phyloP scores from a whole-genome alignment of 1,284 basidiomycete species.

The Kalmanozyma brasiliensis region DNA sequence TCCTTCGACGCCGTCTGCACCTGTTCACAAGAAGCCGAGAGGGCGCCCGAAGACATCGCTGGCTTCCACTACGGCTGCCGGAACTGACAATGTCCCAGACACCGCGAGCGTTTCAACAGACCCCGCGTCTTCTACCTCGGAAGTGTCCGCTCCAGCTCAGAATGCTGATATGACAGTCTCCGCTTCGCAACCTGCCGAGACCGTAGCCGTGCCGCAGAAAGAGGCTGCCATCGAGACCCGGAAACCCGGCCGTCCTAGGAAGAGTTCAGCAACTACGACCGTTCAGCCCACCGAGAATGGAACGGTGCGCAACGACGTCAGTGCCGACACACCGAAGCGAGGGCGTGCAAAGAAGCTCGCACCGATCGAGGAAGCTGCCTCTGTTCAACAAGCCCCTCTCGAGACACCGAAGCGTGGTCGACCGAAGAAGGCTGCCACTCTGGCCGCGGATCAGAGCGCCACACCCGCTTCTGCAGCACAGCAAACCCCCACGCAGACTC shows the following conservation, averaged over 20 bases:
- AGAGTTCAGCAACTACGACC: neutral
- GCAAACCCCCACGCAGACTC: neutral
- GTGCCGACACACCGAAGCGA: too few species aligned
- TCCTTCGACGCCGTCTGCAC: conserved; percentile 12
- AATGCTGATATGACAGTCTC: neutral
- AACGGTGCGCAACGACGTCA: neutral
- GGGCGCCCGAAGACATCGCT: conserved; percentile 3
- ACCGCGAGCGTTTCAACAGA: neutral
- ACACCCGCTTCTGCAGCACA: too few species aligned
- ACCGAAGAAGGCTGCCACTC: conserved; percentile 8
- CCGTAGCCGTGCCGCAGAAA: neutral
- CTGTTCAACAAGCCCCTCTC: neutral
- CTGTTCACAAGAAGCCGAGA: conserved; percentile 22
- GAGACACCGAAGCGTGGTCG: conserved; percentile 16
- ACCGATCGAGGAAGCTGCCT: too few species aligned
- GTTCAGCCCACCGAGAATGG: neutral
- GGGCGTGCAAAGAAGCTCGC: too few species aligned
- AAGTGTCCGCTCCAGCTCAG: neutral
- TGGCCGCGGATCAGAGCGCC: neutral
- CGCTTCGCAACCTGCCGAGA: neutral
- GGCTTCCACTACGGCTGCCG: neutral
- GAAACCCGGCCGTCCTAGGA: conserved; percentile 9
- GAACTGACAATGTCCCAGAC: neutral
- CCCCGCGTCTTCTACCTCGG: neutral
- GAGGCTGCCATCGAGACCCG: conserved; percentile 10